These are phyloP conservation scores for Diaporthe humulicola DNA, from an alignment of 2,329 filamentous ascomycete species.

Conservation along the genomic window DNA sequence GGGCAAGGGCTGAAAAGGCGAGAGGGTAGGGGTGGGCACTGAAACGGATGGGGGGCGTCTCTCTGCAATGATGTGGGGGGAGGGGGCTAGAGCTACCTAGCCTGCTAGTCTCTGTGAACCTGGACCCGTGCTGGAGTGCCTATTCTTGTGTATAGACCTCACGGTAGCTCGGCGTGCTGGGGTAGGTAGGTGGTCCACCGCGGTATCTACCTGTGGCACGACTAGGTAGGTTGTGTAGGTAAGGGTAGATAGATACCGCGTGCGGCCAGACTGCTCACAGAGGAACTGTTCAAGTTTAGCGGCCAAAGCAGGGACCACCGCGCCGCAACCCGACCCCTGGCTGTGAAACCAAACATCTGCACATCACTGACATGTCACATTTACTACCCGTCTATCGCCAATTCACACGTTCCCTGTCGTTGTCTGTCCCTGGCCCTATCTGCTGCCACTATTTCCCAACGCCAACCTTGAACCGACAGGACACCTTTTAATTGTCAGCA, in stretches of 20 bases:
- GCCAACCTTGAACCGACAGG: neutral
- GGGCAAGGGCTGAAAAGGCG: constrained; percentile 24
- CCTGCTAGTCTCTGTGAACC: neutral
- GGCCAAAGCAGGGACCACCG: constrained; percentile 8
- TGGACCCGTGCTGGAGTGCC: neutral
- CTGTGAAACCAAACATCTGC: constrained; percentile 30
- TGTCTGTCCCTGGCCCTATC: too few relatives aligned
- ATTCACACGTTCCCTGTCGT: neutral
- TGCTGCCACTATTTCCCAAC: neutral
- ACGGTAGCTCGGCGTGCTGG: neutral
- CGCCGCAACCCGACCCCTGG: constrained; percentile 16
- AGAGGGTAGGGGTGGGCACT: constrained; percentile 30
- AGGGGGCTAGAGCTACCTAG: constrained; percentile 16
- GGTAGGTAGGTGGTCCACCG: neutral
- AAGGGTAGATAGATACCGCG: constrained; percentile 2
- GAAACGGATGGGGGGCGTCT: constrained; percentile 28
- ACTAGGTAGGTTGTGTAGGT: too few relatives aligned
- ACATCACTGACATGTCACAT: constrained; percentile 29
- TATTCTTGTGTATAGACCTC: neutral
- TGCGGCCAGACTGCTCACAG: neutral
- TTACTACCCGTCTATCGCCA: neutral
- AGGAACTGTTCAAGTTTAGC: neutral
- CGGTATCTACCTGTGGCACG: neutral
- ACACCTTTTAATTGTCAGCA: neutral
- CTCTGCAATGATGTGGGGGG: constrained; percentile 25